These are phyloP conservation scores for Bryoglossum gracile DNA, from an alignment of 495 filamentous ascomycete species.

Conservation along the genomic window DNA sequence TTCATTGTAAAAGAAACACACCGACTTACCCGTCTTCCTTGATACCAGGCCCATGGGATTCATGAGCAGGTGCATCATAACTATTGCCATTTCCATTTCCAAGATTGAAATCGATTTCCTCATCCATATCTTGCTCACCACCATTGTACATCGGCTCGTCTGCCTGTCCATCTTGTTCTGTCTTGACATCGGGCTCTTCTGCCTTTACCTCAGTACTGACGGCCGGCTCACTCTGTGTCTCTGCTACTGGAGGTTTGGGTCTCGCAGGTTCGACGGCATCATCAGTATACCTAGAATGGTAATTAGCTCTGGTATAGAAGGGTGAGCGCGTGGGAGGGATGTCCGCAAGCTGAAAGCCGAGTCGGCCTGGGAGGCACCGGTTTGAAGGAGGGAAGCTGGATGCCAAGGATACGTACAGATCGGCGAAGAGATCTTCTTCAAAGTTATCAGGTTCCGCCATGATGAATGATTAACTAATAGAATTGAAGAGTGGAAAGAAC, in stretches of 20 bases:
- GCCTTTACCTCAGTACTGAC: slow-evolving; percentile 17
- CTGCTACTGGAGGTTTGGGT: slow-evolving; percentile 30
- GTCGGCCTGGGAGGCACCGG: too few species aligned
- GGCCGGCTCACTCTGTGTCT: slow-evolving; percentile 23
- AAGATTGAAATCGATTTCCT: slow-evolving; percentile 54
- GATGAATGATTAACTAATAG: slow-evolving; percentile 4
- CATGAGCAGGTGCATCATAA: slow-evolving; percentile 26
- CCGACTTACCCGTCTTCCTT: slow-evolving; percentile 98
- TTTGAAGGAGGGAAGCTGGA: too few species aligned
- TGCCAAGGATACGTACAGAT: slow-evolving; percentile 77
- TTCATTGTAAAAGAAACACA: slow-evolving; percentile 24
- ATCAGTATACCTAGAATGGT: slow-evolving; percentile 59
- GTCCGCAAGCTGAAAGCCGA: too few species aligned
- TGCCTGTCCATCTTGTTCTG: slow-evolving; percentile 39
- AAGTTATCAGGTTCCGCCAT: slow-evolving; percentile 89
- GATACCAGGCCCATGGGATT: slow-evolving; percentile 47
- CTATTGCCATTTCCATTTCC: slow-evolving; percentile 39
- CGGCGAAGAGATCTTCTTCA: slow-evolving; percentile 97
- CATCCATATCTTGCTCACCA: slow-evolving; percentile 45
- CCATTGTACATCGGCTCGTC: slow-evolving; percentile 34
- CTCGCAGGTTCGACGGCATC: slow-evolving; percentile 63
- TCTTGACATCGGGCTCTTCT: slow-evolving; percentile 21
- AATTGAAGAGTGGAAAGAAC: neutral
- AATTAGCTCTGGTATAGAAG: neutral
- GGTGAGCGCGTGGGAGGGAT: too few species aligned